Base-by-base conservation (phyloP, 768 basidiomycete genomes). In the Cyclocybe cylindracea region DNA sequence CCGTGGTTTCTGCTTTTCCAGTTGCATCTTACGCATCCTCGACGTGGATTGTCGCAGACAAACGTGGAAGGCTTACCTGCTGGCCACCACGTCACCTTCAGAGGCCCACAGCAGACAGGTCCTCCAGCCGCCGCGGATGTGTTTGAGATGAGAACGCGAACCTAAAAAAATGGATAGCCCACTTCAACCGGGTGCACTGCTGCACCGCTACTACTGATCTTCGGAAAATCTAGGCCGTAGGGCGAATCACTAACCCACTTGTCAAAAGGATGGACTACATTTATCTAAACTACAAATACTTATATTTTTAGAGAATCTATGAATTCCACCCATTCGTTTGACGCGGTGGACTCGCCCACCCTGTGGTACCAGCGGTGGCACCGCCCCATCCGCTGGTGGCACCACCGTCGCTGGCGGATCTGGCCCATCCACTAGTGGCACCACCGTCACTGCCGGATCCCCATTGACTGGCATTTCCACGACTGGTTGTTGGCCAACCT, bases 261-360 rank as follows among this genome's bases (percentile, higher is more conserved):
- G 37, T 38, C 14, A 16, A 11, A 38, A 38, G 10, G 2, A 38
- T 38, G 37, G 14, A 38, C 7, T 46, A 37, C 14, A 51, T 37
- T 18, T 43, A 51, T 29, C 45, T 33, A 42, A 10, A 40, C 37
- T 33, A 39, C 7, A 39, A 34, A 18, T 33, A 48, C 33, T 29
- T 31, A 4, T 11, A 10, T 32, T 19, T 19, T 52, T 45, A 52
- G 35, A 35, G 48, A 16, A 37, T 8, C 39, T 64, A 79, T 29
- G 74, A 67, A 51, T 75, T 82, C 84, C 84, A 85, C 13, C 83
- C 83, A 57, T 78, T 79, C 13, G 79, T 61, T 47, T 77, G 78
- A 49, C 66, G 79, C 35, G 57, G 71, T 34, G 78, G 75, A 60
- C 76, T 84, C 47, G 68, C 71, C 82, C 76, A 83, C 9, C 83